These are phyloP conservation scores for Neospermospora avenae DNA, from an alignment of 2,329 filamentous ascomycete species.

Conservation along the genomic window DNA sequence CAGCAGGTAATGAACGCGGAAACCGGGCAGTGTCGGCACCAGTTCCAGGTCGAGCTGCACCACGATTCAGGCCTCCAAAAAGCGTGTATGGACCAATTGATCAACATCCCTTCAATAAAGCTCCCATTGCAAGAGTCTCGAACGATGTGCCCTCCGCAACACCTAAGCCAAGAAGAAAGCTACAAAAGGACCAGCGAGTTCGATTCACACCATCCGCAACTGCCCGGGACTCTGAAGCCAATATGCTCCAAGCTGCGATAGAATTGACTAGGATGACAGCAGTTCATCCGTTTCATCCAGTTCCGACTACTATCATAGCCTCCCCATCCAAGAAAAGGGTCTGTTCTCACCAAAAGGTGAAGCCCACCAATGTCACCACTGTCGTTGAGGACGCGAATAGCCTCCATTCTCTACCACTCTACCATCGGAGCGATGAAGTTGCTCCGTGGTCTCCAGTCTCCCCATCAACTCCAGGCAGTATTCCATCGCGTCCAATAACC, in stretches of 20 bases:
- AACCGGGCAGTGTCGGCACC: conserved; percentile 12
- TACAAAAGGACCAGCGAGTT: conserved; percentile 18
- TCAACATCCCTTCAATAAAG: conserved; percentile 32
- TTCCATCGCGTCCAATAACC: background rate
- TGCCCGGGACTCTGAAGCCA: conserved; percentile 25
- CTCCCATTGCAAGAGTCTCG: conserved; percentile 19
- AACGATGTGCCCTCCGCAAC: background rate
- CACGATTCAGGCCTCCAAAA: conserved; percentile 32
- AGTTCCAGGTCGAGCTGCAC: conserved; percentile 17
- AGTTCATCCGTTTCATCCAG: conserved; percentile 17
- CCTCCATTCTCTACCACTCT: background rate
- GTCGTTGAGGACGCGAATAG: background rate
- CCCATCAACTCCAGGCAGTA: too few species aligned
- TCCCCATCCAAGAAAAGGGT: background rate
- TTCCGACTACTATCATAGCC: background rate
- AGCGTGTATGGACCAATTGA: conserved; percentile 32
- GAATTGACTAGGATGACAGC: conserved; percentile 18
- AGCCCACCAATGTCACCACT: background rate
- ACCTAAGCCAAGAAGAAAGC: conserved; percentile 5
- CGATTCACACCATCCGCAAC: conserved; percentile 29
- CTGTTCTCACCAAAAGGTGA: background rate
- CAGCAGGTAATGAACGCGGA: background rate
- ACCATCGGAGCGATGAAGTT: background rate
- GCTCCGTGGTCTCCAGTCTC: background rate
- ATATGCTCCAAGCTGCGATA: conserved; percentile 22